These are phyloP conservation scores for Backusella liffmaniae DNA, from an alignment of 192 early-diverging fungal species.

Conservation along the genomic window DNA sequence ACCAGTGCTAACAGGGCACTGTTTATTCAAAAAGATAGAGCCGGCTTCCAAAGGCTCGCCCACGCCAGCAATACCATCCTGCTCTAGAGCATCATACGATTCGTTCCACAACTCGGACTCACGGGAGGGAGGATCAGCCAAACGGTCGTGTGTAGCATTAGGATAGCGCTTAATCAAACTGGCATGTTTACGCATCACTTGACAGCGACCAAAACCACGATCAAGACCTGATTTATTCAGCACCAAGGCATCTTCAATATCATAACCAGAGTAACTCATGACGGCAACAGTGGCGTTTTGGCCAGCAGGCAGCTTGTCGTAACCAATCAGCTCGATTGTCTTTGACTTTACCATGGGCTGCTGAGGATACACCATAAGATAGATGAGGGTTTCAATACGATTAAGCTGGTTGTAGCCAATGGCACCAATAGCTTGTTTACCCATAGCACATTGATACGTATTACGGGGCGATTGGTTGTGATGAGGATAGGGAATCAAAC, in stretches of 20 bases:
- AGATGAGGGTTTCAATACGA: slow-evolving; percentile 92
- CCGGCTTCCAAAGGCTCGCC: slow-evolving; percentile 77
- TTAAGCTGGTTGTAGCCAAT: slow-evolving; percentile 95
- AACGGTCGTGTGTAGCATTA: slow-evolving; percentile 75
- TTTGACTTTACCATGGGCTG: slow-evolving; percentile 98
- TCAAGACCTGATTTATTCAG: slow-evolving; percentile 84
- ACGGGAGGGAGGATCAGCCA: slow-evolving; percentile 57
- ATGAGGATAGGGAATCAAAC: slow-evolving; percentile 97
- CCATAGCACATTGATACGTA: slow-evolving; percentile 98
- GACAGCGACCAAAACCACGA: slow-evolving; percentile 95
- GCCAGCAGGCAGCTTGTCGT: slow-evolving; percentile 87
- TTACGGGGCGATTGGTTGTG: slow-evolving; percentile 99
- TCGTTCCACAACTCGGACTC: slow-evolving; percentile 40
- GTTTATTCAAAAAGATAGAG: slow-evolving; percentile 81
- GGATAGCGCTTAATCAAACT: slow-evolving; percentile 86
- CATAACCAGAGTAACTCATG: slow-evolving; percentile 97
- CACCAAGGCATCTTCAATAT: slow-evolving; percentile 98
- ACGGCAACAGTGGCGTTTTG: slow-evolving; percentile 94
- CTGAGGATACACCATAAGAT: slow-evolving; percentile 95
- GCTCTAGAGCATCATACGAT: slow-evolving; percentile 72
- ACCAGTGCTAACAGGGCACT: slow-evolving; percentile 76
- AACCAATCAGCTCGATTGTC: slow-evolving; percentile 96
- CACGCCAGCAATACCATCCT: slow-evolving; percentile 87
- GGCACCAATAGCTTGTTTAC: slow-evolving; percentile 97
- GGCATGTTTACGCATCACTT: slow-evolving; percentile 87